Evolutionary conservation across 2,329 filamentous ascomycete genomes (phyloP).

Genomic region (Talaromyces amestolkiae): DNA sequence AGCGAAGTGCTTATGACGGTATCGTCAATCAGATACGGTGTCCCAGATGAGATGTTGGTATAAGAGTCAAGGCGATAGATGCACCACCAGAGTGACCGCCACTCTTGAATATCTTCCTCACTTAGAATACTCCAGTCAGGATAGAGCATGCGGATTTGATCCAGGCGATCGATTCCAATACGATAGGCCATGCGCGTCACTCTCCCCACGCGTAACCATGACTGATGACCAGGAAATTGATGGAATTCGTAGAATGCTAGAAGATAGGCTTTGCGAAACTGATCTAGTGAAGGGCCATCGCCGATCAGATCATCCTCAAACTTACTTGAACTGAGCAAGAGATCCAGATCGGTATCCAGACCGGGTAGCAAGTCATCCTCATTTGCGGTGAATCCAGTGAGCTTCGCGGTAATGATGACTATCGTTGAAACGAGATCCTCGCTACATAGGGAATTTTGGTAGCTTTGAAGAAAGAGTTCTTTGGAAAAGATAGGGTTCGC

Average conservation of each 20-base stretch:
- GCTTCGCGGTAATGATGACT: neutral
- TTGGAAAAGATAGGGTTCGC: neutral
- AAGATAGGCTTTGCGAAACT: conserved; percentile 34
- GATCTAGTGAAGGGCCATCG: conserved; percentile 23
- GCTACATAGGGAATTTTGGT: neutral
- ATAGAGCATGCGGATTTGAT: conserved; percentile 28
- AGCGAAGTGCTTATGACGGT: neutral
- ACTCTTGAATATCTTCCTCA: conserved; percentile 36
- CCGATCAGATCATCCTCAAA: neutral
- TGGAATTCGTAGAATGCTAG: conserved; percentile 41
- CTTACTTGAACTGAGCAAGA: neutral
- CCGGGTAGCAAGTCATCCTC: neutral
- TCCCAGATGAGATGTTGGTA: conserved; percentile 27
- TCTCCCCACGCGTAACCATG: conserved; percentile 35
- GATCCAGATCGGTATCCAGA: neutral
- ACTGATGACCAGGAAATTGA: conserved; percentile 33
- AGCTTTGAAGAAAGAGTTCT: neutral
- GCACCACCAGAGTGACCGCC: conserved; percentile 39
- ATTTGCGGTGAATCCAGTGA: neutral
- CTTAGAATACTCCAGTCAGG: conserved; percentile 25
- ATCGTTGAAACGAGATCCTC: neutral
- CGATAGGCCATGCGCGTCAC: conserved; percentile 37
- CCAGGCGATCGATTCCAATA: conserved; percentile 35
- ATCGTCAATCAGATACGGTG: neutral
- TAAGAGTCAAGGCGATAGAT: conserved; percentile 39